phyloP scores from a whole-genome alignment of 1,139 yeast species.

The Nakaseomyces nivariensis region DNA sequence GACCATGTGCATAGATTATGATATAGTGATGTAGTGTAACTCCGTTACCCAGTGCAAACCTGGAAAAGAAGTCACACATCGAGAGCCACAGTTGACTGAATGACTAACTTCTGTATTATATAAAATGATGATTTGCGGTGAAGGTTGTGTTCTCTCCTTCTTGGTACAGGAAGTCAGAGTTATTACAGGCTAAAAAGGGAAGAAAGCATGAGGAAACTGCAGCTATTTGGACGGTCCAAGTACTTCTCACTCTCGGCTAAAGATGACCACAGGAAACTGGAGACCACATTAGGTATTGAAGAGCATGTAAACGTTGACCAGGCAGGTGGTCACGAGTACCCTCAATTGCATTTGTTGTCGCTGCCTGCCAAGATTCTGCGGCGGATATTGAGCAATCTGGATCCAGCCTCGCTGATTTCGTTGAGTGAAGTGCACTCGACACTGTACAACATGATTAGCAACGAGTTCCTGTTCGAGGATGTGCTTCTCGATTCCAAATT shows the following conservation, averaged over 20 bases:
- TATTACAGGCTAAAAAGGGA: too few species aligned
- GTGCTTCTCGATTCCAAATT: slow-evolving; percentile 19
- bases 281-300: neutral
- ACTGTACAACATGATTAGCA: slow-evolving; percentile 18
- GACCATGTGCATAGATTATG: neutral
- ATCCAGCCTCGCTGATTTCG: slow-evolving; percentile 14
- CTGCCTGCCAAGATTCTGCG: slow-evolving; percentile 16
- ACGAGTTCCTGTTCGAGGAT: slow-evolving; percentile 20
- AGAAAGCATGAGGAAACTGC: slow-evolving; percentile 18
- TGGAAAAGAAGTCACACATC: neutral
- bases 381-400: slow-evolving; percentile 17
- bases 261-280: neutral
- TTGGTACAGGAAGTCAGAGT: too few species aligned
- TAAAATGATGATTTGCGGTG: too few species aligned
- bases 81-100: neutral
- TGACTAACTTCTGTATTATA: too few species aligned
- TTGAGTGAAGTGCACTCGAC: slow-evolving; percentile 19
- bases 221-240: slow-evolving; percentile 19
- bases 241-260: slow-evolving; percentile 7
- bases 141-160: too few species aligned
- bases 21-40: neutral
- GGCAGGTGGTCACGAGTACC: neutral
- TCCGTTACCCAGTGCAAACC: too few species aligned
- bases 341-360: slow-evolving; percentile 2
- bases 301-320: neutral